phyloP scores from a whole-genome alignment of 2,329 filamentous ascomycete genomes.

The Ophiostoma pallidulum region DNA sequence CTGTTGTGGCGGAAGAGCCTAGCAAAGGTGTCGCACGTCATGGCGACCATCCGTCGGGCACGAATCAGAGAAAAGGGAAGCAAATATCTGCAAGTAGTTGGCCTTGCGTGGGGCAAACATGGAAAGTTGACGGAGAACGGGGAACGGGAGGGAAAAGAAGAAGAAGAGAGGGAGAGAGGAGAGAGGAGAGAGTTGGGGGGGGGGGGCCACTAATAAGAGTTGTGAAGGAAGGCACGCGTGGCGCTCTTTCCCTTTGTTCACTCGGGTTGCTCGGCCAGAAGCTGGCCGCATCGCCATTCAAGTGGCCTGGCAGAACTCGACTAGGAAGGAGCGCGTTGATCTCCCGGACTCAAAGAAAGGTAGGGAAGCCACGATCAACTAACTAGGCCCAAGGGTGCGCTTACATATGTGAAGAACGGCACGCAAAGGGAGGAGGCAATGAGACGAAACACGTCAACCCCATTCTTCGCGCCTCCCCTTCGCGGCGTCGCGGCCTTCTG shows the following conservation, averaged over 20 bases:
- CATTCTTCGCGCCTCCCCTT: slow-evolving; percentile 1
- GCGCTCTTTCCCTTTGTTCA: slow-evolving; percentile 4
- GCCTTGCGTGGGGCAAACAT: too few species aligned
- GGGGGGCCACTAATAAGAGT: too few species aligned
- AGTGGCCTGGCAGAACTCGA: neutral
- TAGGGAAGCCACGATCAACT: slow-evolving; percentile 4
- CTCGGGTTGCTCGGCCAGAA: slow-evolving; percentile 1
- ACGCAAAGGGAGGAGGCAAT: slow-evolving; percentile 4
- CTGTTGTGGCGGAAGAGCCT: neutral
- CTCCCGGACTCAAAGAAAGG: neutral
- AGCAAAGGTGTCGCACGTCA: neutral
- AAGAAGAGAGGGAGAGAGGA: neutral
- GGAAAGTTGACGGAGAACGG: neutral
- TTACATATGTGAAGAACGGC: slow-evolving; percentile 2
- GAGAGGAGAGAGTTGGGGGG: neutral
- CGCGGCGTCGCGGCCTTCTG: too few species aligned
- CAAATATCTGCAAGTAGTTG: too few species aligned
- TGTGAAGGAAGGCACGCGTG: slow-evolving; percentile 1
- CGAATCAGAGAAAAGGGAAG: too few species aligned
- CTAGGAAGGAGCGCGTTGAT: neutral
- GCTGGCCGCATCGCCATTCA: neutral
- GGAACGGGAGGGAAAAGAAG: neutral
- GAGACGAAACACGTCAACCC: neutral
- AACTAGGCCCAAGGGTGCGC: neutral
- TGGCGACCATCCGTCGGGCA: neutral